These are phyloP conservation scores for Phytophthora brassicae DNA, from an alignment of 352 stramenopile genomes.

Conservation along the genomic window DNA sequence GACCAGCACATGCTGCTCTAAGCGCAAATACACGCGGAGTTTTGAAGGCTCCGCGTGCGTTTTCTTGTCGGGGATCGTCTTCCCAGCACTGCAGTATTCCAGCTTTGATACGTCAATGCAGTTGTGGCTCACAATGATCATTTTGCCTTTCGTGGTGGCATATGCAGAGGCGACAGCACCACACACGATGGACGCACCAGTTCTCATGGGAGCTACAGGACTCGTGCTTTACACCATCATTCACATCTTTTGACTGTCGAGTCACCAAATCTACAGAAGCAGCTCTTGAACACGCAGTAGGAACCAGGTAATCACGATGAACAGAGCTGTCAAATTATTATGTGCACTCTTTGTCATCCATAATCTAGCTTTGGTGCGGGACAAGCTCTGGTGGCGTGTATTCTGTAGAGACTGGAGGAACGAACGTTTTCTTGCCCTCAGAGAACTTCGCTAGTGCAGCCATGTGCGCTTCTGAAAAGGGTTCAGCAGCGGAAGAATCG, in stretches of 20 bases:
- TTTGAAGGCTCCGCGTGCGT: constrained; percentile 78
- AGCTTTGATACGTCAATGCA: constrained; percentile 75
- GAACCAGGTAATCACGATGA: constrained; percentile 21
- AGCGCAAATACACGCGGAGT: constrained; percentile 79
- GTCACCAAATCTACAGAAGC: constrained; percentile 13
- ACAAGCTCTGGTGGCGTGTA: constrained; percentile 28
- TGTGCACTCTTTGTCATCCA: constrained; percentile 26
- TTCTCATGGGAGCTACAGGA: constrained; percentile 82
- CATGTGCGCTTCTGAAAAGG: constrained; percentile 57
- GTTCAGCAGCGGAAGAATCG: constrained; percentile 30
- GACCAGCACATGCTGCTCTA: constrained; percentile 75
- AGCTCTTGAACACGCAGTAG: constrained; percentile 12
- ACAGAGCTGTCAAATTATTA: constrained; percentile 39
- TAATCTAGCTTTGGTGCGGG: constrained; percentile 20
- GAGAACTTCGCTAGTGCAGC: constrained; percentile 46
- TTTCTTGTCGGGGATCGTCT: constrained; percentile 82
- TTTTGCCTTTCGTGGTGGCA: constrained; percentile 77
- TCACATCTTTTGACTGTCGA: constrained; percentile 56
- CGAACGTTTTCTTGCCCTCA: constrained; percentile 43
- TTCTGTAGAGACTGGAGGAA: constrained; percentile 10
- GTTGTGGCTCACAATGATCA: constrained; percentile 77
- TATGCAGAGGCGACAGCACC: constrained; percentile 85
- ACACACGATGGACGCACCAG: constrained; percentile 86
- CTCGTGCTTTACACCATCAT: constrained; percentile 83
- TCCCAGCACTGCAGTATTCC: constrained; percentile 79